These are phyloP conservation scores for Yamadazyma kanchanaburiensis DNA, from an alignment of 1,139 yeast species.

Conservation along the genomic window DNA sequence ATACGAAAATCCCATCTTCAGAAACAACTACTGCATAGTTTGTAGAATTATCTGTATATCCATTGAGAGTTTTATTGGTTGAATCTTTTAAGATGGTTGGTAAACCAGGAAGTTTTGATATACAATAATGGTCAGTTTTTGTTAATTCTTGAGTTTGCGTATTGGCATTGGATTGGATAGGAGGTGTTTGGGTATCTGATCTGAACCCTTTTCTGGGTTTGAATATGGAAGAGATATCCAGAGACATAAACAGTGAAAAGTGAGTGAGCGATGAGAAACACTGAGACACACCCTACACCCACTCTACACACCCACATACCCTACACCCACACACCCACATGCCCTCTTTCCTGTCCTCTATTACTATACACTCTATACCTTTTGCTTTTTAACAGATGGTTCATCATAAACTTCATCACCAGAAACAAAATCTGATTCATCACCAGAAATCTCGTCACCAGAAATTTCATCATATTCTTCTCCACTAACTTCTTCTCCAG, in stretches of 20 bases:
- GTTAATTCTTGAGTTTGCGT: conserved; percentile 46
- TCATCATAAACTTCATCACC: conserved; percentile 31
- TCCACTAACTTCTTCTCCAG: conserved; percentile 41
- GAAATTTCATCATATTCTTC: conserved; percentile 32
- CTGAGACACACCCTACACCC: too few species aligned
- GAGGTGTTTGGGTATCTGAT: conserved; percentile 3
- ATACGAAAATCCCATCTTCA: conserved; percentile 53
- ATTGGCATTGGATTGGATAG: too few species aligned
- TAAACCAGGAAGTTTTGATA: conserved; percentile 56
- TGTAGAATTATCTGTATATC: conserved; percentile 52
- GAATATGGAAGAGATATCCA: conserved; percentile 7
- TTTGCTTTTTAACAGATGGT: conserved; percentile 35
- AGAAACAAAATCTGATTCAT: conserved; percentile 13
- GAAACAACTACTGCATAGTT: conserved; percentile 55
- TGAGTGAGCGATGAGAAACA: not conserved
- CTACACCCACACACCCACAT: too few species aligned
- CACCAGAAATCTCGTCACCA: conserved; percentile 20
- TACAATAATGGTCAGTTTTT: conserved; percentile 56
- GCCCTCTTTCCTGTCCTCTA: too few species aligned
- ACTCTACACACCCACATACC: too few species aligned
- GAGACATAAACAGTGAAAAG: conserved; percentile 3
- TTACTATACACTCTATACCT: conserved; percentile 14
- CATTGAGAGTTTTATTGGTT: conserved; percentile 28
- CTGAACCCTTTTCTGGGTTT: conserved; percentile 4
- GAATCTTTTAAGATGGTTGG: conserved; percentile 11